Base-by-base conservation (phyloP, 2,329 filamentous ascomycete genomes). In the Akanthomyces muscarius region DNA sequence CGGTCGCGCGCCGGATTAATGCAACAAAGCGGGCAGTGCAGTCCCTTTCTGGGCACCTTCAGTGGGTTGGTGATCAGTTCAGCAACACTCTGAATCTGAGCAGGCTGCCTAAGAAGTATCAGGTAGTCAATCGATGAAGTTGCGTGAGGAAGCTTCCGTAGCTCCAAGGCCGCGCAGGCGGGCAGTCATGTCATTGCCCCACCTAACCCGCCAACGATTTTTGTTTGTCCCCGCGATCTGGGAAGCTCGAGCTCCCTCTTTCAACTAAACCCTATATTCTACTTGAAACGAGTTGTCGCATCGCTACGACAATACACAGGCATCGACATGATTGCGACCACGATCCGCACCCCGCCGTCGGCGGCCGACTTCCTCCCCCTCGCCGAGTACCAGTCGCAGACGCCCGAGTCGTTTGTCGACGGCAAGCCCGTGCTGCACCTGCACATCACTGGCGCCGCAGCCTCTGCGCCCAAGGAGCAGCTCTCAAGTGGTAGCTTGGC, bases 361-460 rank as follows among this genome's bases (percentile, higher is more conserved):
- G 70, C 80, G 16, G 78, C 79, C 42, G 83, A 87, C 71, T 93
- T 86, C 75, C 86, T 82, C 41, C 78, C 84, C 5, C 81, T 93
- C 52, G 78, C 81, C 63, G 86, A 91, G 65, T 89, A 92, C 72
- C 85, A 91, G 73, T 80, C 86, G 59, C 86, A 87, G 70, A 94
- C 90, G 1, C 90, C 90, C 0, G 80, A 81, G 63, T 88, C 84
- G 48, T 94, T 93, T 76, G 88, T 87, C 69, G 84, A 82, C 68
- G 85, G 84, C 33, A 90, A 89, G 70, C 86, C 90, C 1, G 82
- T 93, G 50, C 82, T 93, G 4, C 85, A 93, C 75, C 84, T 83
- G 68, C 84, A 88, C 69, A 80, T 83, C 45, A 68, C 78, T 14
- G 78, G 79, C 63, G 80, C 86, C 62, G 86, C 83, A 45, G 83